A percentile compares a stretch with the other conserved stretches of the same genome.
Conservation (phyloP, 2,329 filamentous ascomycete species). For the Fusarium ramigenum region DNA sequence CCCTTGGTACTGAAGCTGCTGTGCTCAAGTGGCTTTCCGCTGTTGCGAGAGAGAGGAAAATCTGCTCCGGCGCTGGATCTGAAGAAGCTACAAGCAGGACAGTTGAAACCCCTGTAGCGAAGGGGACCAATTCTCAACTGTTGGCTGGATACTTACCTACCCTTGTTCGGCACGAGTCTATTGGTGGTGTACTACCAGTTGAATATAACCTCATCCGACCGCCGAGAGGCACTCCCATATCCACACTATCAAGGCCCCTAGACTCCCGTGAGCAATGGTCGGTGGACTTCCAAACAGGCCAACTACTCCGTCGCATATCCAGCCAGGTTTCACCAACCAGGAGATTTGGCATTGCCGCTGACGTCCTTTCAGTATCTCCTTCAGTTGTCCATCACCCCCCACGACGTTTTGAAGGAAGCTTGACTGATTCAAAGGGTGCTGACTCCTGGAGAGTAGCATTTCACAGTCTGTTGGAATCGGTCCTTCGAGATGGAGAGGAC, state of each 20-base stretch:
- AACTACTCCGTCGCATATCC: slow-evolving; percentile 56
- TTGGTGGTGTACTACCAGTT: slow-evolving; percentile 42
- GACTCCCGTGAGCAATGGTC: slow-evolving; percentile 47
- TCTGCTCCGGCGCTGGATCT: neutral
- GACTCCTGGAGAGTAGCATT: slow-evolving; percentile 67
- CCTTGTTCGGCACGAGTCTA: slow-evolving; percentile 51
- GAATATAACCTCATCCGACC: slow-evolving; percentile 57
- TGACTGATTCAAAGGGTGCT: slow-evolving; percentile 38
- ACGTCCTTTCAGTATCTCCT: slow-evolving; percentile 38
- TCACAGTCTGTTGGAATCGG: slow-evolving; percentile 62
- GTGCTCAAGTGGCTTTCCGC: slow-evolving; percentile 57
- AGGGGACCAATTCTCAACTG: neutral
- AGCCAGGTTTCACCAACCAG: slow-evolving; percentile 55
- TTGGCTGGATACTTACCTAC: slow-evolving; percentile 52
- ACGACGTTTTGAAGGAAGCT: slow-evolving; percentile 36
- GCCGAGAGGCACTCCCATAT: slow-evolving; percentile 51
- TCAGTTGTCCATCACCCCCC: slow-evolving; percentile 20
- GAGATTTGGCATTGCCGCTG: slow-evolving; percentile 55
- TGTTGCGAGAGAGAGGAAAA: slow-evolving; percentile 25
- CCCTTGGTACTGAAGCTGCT: slow-evolving; percentile 56
- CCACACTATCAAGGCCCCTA: slow-evolving; percentile 48
- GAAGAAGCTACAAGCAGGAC: slow-evolving; percentile 3
- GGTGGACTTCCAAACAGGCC: slow-evolving; percentile 59
- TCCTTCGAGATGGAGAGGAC: slow-evolving; percentile 69
- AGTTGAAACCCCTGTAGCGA: neutral